A percentile compares a stretch with the other conserved stretches of the same genome.
Conservation (phyloP, 805 yeast species). For the Kazachstania africana region DNA sequence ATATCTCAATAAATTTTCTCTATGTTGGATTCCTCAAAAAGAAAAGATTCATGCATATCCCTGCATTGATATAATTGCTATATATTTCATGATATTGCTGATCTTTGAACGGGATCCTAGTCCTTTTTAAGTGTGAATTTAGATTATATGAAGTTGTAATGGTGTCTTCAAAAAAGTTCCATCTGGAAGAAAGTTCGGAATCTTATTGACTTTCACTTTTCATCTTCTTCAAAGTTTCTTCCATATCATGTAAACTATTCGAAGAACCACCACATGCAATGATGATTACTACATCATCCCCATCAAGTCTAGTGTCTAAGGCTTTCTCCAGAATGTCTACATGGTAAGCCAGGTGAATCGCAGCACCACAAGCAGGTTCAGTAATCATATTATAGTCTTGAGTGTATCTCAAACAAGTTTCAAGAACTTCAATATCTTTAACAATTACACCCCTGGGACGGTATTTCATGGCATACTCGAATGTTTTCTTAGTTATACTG, state of each 20-base stretch:
- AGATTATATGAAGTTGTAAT: too few relatives aligned
- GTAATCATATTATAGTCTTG: conserved; percentile 39
- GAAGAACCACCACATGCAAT: conserved; percentile 50
- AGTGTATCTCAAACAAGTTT: conserved; percentile 39
- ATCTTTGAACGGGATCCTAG: too few relatives aligned
- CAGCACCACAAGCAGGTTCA: conserved; percentile 70
- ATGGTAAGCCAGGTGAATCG: conserved; percentile 41
- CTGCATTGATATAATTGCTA: too few relatives aligned
- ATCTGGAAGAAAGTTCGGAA: too few relatives aligned
- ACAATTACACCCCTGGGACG: conserved; percentile 33
- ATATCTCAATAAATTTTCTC: too few relatives aligned
- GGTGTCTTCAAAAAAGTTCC: too few relatives aligned
- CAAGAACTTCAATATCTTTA: conserved; percentile 45
- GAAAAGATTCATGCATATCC: too few relatives aligned
- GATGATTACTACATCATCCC: conserved; percentile 37
- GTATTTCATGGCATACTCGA: conserved; percentile 32
- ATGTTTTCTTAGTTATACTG: conserved; percentile 38
- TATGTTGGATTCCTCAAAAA: too few relatives aligned
- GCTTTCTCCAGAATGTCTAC: conserved; percentile 10
- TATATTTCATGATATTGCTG: too few relatives aligned
- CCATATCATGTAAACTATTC: conserved; percentile 22
- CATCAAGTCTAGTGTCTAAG: conserved; percentile 6
- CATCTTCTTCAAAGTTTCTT: too few relatives aligned
- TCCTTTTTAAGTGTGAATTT: too few relatives aligned
- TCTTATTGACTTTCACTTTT: too few relatives aligned